These are phyloP conservation scores for Botrytis medusae DNA, from an alignment of 2,329 filamentous ascomycete species.

Conservation along the genomic window DNA sequence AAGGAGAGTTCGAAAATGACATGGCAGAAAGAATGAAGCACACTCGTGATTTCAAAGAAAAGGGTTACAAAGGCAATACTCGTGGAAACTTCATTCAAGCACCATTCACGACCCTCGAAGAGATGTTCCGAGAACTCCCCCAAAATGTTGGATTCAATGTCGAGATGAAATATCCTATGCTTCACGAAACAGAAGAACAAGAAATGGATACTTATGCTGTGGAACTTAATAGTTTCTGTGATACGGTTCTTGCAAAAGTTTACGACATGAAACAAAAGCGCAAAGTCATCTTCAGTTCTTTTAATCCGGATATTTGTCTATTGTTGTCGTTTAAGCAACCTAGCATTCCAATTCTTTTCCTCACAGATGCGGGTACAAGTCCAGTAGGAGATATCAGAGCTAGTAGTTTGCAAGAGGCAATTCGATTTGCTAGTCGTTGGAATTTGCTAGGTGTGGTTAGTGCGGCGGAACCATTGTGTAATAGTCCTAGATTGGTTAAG, in stretches of 20 bases:
- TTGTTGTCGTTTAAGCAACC: slow-evolving; percentile 96
- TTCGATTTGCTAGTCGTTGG: slow-evolving; percentile 93
- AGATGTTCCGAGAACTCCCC: slow-evolving; percentile 84
- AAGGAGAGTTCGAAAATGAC: slow-evolving; percentile 32
- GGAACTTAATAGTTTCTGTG: slow-evolving; percentile 94
- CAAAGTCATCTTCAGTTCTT: slow-evolving; percentile 96
- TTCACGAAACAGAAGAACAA: slow-evolving; percentile 90
- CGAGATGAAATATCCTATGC: slow-evolving; percentile 98
- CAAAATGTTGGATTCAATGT: slow-evolving; percentile 92
- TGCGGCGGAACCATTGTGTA: slow-evolving; percentile 83
- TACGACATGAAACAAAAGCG: slow-evolving; percentile 80
- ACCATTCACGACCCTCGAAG: slow-evolving; percentile 91
- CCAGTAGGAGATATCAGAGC: slow-evolving; percentile 86
- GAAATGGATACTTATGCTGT: slow-evolving; percentile 97
- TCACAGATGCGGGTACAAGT: slow-evolving; percentile 82
- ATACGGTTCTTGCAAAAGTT: slow-evolving; percentile 85
- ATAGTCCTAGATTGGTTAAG: slow-evolving; percentile 82
- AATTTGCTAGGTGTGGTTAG: slow-evolving; percentile 90
- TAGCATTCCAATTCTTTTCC: slow-evolving; percentile 90
- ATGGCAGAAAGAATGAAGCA: slow-evolving; percentile 89
- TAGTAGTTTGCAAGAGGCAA: slow-evolving; percentile 88
- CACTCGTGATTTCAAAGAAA: slow-evolving; percentile 89
- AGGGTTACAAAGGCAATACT: slow-evolving; percentile 94
- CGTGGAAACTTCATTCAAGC: slow-evolving; percentile 94
- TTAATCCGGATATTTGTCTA: slow-evolving; percentile 96